These are phyloP conservation scores for Mortierella sp. DNA, from an alignment of 371 early-diverging fungal species.

Conservation along the genomic window DNA sequence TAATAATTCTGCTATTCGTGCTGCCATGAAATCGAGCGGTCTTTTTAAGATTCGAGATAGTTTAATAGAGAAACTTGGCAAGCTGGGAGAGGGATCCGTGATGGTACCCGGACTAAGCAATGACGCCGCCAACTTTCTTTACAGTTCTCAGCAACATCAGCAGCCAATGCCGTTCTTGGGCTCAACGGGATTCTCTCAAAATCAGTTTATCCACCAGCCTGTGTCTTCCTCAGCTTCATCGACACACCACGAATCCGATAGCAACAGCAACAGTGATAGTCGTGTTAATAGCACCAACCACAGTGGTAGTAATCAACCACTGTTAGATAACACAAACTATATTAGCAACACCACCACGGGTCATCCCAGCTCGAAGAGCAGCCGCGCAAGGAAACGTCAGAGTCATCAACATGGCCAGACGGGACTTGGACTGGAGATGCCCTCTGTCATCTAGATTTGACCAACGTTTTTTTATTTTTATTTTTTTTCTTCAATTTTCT, in stretches of 20 bases:
- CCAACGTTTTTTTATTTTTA: not conserved
- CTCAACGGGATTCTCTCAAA: constrained; percentile 4
- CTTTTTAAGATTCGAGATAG: constrained; percentile 60
- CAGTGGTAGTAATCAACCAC: not conserved
- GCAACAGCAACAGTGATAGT: not conserved
- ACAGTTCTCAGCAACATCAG: constrained; percentile 1
- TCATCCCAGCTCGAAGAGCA: constrained; percentile 8
- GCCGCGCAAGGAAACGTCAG: constrained; percentile 25
- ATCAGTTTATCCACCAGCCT: constrained; percentile 3
- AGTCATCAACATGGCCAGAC: constrained; percentile 23
- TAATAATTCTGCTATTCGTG: constrained; percentile 57
- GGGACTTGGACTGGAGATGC: constrained; percentile 30
- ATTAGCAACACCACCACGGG: constrained; percentile 4
- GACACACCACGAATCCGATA: constrained; percentile 14
- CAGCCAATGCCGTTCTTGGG: not conserved
- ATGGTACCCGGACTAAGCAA: not conserved
- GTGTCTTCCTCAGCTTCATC: constrained; percentile 28
- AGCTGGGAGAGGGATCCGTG: not conserved
- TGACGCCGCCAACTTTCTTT: not conserved
- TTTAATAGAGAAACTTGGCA: constrained; percentile 48
- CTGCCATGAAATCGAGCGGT: constrained; percentile 60
- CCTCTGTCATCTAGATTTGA: constrained; percentile 26
- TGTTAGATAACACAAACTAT: not conserved
- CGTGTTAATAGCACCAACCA: constrained; percentile 1
- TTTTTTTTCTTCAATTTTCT: not conserved